Base-by-base conservation (phyloP, 192 early-diverging fungal genomes). In the Spizellomyces sp. region DNA sequence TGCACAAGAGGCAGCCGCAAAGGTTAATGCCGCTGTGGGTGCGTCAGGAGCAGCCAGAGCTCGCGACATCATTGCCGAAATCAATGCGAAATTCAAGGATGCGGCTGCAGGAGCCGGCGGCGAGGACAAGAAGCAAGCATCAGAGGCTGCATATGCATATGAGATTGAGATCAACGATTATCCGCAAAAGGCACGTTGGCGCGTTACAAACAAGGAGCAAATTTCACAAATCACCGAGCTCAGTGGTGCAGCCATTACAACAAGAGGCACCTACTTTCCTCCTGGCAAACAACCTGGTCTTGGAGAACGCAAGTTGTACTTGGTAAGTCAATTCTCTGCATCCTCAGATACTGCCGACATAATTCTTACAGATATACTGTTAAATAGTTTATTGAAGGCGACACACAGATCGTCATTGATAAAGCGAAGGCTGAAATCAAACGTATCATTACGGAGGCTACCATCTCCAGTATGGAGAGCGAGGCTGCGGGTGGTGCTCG, bases 81-180 rank as follows among this genome's bases (percentile, higher is more conserved):
- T 88, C 69, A 88, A 87, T 74, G 73, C 80, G 41, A 82, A 83
- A 64, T 80, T 77, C 46, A 72, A 73, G 57, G 74, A 77, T 36
- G 81, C 67, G 42, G 73, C 41, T 7, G 48, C 59, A 4, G 71
- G 62, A 10, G 70, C 45, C 68, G 22, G 62, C 59, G 66, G 55
- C 22, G 78, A 62, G 22, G 78, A 71, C 58, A 79, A 75, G 66
- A 74, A 71, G 47, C 72, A 59, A 21, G 74, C 77, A 0, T 52
- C 70, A 10, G 83, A 81, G 50, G 74, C 83, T 2, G 73, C 79
- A 41, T 93, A 87, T 80, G 85, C 89, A 5, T 75, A 83, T 66
- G 96, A 99, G 80, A 90, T 99, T 75, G 93, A 93, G 71, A 98
- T 99, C 78, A 99, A 99, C 77, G 96, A 99, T 79, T 98, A 92